A percentile compares a stretch with the other conserved stretches of the same genome.
Conservation (phyloP, 257 asterid species). For the Salvia miltiorrhiza region DNA sequence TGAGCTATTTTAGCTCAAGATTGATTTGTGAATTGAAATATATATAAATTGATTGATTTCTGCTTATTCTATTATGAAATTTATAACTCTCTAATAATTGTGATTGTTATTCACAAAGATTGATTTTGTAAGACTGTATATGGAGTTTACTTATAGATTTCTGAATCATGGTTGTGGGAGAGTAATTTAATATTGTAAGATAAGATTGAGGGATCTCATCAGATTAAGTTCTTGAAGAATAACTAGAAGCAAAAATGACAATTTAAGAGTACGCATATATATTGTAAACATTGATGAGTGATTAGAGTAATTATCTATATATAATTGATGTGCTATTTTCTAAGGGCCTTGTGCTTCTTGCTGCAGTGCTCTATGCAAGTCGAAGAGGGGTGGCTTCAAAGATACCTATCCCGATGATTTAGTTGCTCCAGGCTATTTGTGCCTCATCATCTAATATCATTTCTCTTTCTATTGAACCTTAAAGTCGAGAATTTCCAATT, state of each 20-base stretch:
- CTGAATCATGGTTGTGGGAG: too few species aligned
- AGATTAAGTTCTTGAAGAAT: too few species aligned
- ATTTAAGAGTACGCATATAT: too few species aligned
- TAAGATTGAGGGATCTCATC: too few species aligned
- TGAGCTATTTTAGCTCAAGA: too few species aligned
- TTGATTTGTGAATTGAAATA: too few species aligned
- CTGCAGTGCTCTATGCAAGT: conserved; percentile 81
- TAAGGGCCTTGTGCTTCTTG: not conserved
- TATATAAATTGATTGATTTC: too few species aligned
- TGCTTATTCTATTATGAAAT: too few species aligned
- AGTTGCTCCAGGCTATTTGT: conserved; percentile 67
- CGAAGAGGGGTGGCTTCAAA: conserved; percentile 95
- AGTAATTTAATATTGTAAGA: not conserved
- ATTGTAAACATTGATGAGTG: not conserved
- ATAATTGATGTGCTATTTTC: not conserved
- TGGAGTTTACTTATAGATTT: too few species aligned
- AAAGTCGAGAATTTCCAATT: not conserved
- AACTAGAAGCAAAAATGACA: too few species aligned
- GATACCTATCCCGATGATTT: conserved; percentile 96
- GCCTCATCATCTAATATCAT: not conserved
- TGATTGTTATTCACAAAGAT: not conserved
- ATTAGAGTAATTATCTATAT: too few species aligned
- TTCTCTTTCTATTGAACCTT: not conserved
- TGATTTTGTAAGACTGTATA: not conserved
- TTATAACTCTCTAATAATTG: too few species aligned